A percentile compares a stretch with the other conserved stretches of the same genome.
These are phyloP conservation scores for Rhytidiadelphus loreus DNA, from an alignment of 225 moss, liverwort and hornwort species.

Conservation along the genomic window DNA sequence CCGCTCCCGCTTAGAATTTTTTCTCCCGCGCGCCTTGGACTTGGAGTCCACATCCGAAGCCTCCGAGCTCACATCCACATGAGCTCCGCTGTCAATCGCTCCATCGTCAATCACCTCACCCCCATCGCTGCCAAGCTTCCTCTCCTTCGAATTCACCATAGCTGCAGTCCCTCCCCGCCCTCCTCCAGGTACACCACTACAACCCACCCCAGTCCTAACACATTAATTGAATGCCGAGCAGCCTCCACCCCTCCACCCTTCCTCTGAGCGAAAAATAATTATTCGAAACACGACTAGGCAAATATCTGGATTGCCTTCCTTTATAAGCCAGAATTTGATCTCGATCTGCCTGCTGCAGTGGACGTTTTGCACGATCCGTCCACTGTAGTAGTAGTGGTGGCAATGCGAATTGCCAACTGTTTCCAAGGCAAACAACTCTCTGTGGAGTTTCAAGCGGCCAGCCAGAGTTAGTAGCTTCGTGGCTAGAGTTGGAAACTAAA, in stretches of 20 bases:
- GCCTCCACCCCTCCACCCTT: neutral
- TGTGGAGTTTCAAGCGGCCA: neutral
- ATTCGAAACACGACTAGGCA: neutral
- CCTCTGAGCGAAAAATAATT: too few species aligned
- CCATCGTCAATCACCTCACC: neutral
- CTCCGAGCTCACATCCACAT: conserved; percentile 22
- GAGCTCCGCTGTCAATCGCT: neutral
- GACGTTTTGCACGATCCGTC: neutral
- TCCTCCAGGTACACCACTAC: neutral
- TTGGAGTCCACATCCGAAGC: conserved; percentile 28
- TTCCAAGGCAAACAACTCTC: neutral
- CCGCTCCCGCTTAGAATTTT: conserved; percentile 2
- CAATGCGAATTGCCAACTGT: neutral
- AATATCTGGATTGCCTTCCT: neutral
- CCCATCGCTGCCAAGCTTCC: neutral
- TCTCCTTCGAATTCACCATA: neutral
- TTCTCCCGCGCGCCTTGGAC: neutral
- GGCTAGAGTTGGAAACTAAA: neutral
- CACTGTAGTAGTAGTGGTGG: neutral
- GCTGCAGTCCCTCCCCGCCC: neutral
- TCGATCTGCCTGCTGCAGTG: neutral
- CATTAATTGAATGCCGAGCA: neutral
- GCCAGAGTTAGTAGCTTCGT: neutral
- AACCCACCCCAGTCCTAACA: neutral
- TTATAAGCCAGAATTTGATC: neutral